phyloP scores from a whole-genome alignment of 2,329 filamentous ascomycete genomes.

The Monilinia vaccinii-corymbosi region DNA sequence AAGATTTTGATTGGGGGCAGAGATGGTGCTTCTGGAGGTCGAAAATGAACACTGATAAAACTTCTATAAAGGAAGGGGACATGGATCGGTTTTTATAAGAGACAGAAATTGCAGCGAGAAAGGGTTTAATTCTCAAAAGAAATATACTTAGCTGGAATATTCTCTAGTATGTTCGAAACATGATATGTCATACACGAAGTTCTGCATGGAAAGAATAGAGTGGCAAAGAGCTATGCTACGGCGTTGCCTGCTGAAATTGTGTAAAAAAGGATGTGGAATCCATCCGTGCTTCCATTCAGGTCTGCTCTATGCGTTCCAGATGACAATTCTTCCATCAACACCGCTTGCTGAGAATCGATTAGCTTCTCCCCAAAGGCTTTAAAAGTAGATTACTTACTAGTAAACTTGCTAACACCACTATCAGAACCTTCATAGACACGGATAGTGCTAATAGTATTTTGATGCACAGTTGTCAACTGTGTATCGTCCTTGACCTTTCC shows the following conservation, averaged over 20 bases:
- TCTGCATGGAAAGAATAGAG: not conserved
- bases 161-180: constrained; percentile 7
- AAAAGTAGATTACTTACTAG: constrained; percentile 53
- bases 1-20: not conserved
- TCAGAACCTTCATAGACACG: constrained; percentile 63
- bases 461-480: constrained; percentile 88
- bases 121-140: not conserved
- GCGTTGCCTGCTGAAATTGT: not conserved
- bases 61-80: not conserved
- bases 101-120: not conserved
- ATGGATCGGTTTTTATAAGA: not conserved
- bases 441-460: constrained; percentile 88
- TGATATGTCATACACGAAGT: not conserved
- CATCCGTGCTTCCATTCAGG: constrained; percentile 10
- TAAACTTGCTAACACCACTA: constrained; percentile 66
- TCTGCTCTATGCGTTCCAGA: constrained; percentile 56
- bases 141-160: constrained; percentile 7
- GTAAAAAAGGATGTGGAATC: constrained; percentile 7
- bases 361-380: constrained; percentile 25
- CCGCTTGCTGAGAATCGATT: constrained; percentile 53
- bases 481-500: constrained; percentile 88
- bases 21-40: not conserved
- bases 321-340: constrained; percentile 72
- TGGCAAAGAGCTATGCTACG: not conserved
- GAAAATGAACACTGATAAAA: not conserved